Conservation (phyloP, 225 moss, liverwort and hornwort species). For the Straminergon stramineum region DNA sequence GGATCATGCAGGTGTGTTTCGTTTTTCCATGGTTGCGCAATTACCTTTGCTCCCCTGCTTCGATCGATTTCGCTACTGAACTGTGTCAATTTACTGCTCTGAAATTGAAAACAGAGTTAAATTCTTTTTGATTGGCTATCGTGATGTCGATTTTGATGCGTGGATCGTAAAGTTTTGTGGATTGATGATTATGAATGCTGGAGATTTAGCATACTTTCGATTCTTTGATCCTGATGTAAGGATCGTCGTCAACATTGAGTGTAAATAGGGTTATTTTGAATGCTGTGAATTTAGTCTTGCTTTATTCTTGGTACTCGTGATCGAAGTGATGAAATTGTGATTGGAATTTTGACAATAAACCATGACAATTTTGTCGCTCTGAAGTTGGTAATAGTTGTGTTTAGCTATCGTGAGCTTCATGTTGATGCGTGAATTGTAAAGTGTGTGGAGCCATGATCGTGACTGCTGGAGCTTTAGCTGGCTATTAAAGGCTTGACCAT, state of each 20-base stretch:
- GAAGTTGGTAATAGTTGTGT: background rate
- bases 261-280: background rate
- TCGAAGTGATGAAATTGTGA: background rate
- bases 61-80: background rate
- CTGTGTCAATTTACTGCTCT: background rate
- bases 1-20: too few species aligned
- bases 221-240: too few species aligned
- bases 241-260: background rate
- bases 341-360: background rate
- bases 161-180: background rate
- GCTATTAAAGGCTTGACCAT: background rate
- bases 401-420: background rate
- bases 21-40: background rate
- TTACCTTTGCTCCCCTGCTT: background rate
- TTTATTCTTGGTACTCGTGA: background rate
- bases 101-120: background rate
- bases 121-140: background rate
- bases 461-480: background rate
- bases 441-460: background rate
- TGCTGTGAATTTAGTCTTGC: background rate
- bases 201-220: background rate
- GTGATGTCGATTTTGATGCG: background rate
- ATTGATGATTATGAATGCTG: background rate
- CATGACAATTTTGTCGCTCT: background rate
- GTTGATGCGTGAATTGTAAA: background rate